Percentiles rank a stretch among this genome's conserved stretches.
These are phyloP conservation scores for Megacollybia marginata DNA, from an alignment of 768 basidiomycete genomes.

Conservation along the genomic window DNA sequence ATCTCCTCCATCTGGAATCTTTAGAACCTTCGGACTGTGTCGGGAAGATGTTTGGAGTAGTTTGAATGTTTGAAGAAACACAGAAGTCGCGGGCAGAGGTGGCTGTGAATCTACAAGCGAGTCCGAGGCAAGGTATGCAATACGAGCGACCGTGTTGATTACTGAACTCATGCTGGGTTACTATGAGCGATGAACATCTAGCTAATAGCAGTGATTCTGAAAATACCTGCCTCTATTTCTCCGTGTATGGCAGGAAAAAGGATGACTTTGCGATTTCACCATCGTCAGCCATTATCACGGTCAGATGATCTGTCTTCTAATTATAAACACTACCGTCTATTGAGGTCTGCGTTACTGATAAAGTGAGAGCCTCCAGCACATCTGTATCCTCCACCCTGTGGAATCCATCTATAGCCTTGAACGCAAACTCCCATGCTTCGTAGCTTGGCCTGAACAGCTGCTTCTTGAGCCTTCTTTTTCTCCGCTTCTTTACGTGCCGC, in stretches of 20 bases:
- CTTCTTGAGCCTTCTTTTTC: slow-evolving; percentile 30
- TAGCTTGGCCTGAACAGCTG: slow-evolving; percentile 32
- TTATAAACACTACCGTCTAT: too few species aligned
- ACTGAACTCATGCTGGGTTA: slow-evolving; percentile 8
- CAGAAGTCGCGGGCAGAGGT: slow-evolving; percentile 29
- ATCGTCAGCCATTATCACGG: too few species aligned
- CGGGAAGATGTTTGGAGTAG: slow-evolving; percentile 25
- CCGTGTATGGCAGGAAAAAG: too few species aligned
- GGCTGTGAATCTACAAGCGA: slow-evolving; percentile 53
- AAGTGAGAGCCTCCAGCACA: slow-evolving; percentile 42
- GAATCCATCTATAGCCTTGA: slow-evolving; percentile 38
- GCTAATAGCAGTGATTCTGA: too few species aligned
- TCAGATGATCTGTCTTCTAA: too few species aligned
- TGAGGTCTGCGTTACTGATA: slow-evolving; percentile 21
- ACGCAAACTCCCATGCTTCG: slow-evolving; percentile 43
- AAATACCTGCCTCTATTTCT: too few species aligned
- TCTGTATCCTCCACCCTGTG: slow-evolving; percentile 30
- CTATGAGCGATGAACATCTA: too few species aligned
- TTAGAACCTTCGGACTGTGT: slow-evolving; percentile 35
- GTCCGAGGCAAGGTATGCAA: slow-evolving; percentile 69
- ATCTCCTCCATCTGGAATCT: slow-evolving; percentile 61
- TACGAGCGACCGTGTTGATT: slow-evolving; percentile 44
- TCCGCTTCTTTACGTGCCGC: slow-evolving; percentile 11
- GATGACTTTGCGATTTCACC: too few species aligned
- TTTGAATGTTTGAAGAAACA: slow-evolving; percentile 33